Evolutionary conservation across 148 eudicot genomes (phyloP).

Genomic region (Bassia scoparia): DNA sequence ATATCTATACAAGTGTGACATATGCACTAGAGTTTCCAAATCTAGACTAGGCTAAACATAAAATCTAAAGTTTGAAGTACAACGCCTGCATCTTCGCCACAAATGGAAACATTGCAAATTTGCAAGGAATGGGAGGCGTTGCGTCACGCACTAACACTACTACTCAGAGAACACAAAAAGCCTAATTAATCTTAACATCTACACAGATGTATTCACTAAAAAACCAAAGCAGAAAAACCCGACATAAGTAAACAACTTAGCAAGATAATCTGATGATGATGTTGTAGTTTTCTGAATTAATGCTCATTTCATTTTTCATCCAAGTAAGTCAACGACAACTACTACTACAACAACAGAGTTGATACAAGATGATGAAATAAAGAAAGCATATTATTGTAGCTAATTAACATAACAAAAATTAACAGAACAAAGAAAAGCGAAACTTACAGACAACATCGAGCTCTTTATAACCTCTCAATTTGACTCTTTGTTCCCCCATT

Average conservation of each 20-base stretch:
- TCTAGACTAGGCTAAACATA: background rate
- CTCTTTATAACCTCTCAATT: background rate
- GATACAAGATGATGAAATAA: too few species aligned
- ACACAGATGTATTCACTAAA: background rate
- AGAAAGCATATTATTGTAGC: background rate
- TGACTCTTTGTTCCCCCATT: background rate
- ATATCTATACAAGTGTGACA: background rate
- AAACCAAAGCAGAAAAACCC: background rate
- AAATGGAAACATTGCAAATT: background rate
- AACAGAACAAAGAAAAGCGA: background rate
- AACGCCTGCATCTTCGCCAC: background rate
- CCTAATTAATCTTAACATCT: background rate
- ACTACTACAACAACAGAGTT: background rate
- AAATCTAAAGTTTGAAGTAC: background rate
- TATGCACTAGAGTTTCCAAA: background rate
- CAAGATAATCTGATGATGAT: background rate
- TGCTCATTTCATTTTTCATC: slow-evolving; percentile 1
- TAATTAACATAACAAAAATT: too few species aligned
- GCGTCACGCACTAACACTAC: too few species aligned
- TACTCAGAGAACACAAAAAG: background rate
- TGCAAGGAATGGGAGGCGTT: too few species aligned
- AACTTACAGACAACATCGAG: slow-evolving; percentile 16
- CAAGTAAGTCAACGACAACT: background rate
- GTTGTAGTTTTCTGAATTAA: background rate
- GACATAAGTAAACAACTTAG: too few species aligned